Evolutionary conservation across 106 monocot genomes (phyloP).

Genomic region (Allium sativum): DNA sequence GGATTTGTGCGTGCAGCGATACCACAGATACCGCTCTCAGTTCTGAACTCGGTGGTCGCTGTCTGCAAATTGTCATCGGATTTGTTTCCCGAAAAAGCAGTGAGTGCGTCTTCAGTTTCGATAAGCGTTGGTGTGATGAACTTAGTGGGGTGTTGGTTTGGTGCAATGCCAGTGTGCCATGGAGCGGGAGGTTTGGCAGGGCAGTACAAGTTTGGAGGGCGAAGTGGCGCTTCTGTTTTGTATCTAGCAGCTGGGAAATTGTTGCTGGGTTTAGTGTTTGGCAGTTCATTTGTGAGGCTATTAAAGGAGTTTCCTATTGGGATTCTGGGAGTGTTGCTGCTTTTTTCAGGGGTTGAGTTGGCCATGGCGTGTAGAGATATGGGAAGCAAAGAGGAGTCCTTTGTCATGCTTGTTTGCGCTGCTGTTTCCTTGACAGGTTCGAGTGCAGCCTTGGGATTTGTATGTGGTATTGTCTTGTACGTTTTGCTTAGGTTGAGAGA

Average conservation of each 20-base stretch:
- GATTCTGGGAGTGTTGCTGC: slow-evolving; percentile 73
- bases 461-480: slow-evolving; percentile 43
- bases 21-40: slow-evolving; percentile 57
- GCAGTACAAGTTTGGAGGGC: slow-evolving; percentile 87
- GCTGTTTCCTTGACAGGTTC: slow-evolving; percentile 79
- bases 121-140: slow-evolving; percentile 93
- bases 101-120: slow-evolving; percentile 57
- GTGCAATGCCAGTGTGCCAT: slow-evolving; percentile 94
- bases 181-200: slow-evolving; percentile 95
- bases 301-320: slow-evolving; percentile 72
- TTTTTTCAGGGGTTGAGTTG: slow-evolving; percentile 88
- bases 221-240: slow-evolving; percentile 75
- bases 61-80: slow-evolving; percentile 63
- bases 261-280: slow-evolving; percentile 50
- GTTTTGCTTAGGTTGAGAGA: slow-evolving; percentile 52
- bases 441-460: slow-evolving; percentile 80
- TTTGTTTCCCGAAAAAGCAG: slow-evolving; percentile 61
- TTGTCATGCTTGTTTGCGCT: slow-evolving; percentile 85
- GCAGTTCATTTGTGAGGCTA: slow-evolving; percentile 68
- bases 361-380: slow-evolving; percentile 96
- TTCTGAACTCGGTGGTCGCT: slow-evolving; percentile 67
- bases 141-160: slow-evolving; percentile 92
- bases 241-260: slow-evolving; percentile 71
- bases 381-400: slow-evolving; percentile 77
- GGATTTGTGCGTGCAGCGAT: slow-evolving; percentile 48